Conservation (phyloP, 1,284 basidiomycete genomes). For the Fomes fomentarius region DNA sequence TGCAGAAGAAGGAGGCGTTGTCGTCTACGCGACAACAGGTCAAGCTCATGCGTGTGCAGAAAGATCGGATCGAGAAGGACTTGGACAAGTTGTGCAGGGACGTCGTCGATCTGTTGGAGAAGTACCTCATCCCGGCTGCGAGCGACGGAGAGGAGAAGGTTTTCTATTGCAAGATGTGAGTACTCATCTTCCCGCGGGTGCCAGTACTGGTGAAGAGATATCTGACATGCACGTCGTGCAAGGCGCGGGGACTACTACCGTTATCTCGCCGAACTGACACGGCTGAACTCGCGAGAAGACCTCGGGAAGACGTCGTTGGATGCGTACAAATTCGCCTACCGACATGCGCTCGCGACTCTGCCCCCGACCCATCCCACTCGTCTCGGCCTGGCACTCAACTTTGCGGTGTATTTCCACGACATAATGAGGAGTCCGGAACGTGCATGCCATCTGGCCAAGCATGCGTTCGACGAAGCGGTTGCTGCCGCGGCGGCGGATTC, state of each 20-base stretch:
- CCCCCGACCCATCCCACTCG: conserved; percentile 71
- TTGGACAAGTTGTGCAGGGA: conserved; percentile 60
- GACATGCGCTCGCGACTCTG: conserved; percentile 59
- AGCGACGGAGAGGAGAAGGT: conserved; percentile 64
- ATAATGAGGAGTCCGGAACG: conserved; percentile 91
- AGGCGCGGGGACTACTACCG: conserved; percentile 76
- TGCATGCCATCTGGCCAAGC: conserved; percentile 88
- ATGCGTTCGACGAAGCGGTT: conserved; percentile 72
- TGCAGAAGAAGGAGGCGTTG: conserved; percentile 54
- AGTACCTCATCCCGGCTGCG: conserved; percentile 56
- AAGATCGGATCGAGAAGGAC: conserved; percentile 58
- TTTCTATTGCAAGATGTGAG: conserved; percentile 72
- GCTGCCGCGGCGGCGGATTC: conserved; percentile 42
- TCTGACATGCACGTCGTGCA: neutral
- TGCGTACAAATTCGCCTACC: conserved; percentile 70
- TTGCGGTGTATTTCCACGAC: conserved; percentile 97
- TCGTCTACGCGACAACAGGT: conserved; percentile 41
- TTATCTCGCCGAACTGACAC: conserved; percentile 67
- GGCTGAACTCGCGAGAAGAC: conserved; percentile 44
- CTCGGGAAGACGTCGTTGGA: conserved; percentile 58
- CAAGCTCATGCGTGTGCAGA: conserved; percentile 53
- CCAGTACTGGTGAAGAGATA: too few species aligned
- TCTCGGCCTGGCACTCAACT: conserved; percentile 92
- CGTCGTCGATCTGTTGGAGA: conserved; percentile 57
- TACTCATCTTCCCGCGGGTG: neutral